phyloP scores from a whole-genome alignment of 2,329 filamentous ascomycete genomes.

The Exophiala lecanii-corni region DNA sequence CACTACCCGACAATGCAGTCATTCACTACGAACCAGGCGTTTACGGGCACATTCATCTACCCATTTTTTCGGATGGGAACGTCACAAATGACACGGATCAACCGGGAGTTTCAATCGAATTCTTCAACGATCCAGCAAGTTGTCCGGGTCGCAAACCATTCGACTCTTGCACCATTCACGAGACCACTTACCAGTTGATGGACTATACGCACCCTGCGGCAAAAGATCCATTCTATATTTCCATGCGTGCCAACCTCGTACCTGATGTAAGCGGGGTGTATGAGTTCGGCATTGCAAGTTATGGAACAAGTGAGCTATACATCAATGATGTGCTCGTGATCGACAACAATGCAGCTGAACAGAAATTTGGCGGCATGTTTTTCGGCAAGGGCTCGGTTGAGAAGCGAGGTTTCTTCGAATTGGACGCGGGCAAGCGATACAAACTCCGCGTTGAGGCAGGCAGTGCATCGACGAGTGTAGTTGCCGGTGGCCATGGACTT shows the following conservation, averaged over 20 bases:
- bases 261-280: background rate
- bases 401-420: background rate
- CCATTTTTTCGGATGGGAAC: no score
- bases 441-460: background rate
- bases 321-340: background rate
- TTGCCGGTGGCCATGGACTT: background rate
- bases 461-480: background rate
- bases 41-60: background rate
- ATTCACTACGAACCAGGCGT: background rate
- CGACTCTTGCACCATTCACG: background rate
- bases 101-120: background rate
- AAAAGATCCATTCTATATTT: background rate
- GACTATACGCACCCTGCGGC: background rate
- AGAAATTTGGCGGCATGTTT: background rate
- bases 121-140: background rate
- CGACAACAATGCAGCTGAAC: conserved; percentile 1
- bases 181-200: background rate
- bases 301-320: background rate
- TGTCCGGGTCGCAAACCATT: background rate
- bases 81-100: background rate
- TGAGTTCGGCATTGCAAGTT: background rate
- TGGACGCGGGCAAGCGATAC: background rate
- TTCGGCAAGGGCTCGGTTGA: background rate
- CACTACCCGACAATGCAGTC: background rate
- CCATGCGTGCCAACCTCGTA: background rate